These are phyloP conservation scores for Aspergillus brasiliensis DNA, from an alignment of 2,329 filamentous ascomycete genomes.

Conservation along the genomic window DNA sequence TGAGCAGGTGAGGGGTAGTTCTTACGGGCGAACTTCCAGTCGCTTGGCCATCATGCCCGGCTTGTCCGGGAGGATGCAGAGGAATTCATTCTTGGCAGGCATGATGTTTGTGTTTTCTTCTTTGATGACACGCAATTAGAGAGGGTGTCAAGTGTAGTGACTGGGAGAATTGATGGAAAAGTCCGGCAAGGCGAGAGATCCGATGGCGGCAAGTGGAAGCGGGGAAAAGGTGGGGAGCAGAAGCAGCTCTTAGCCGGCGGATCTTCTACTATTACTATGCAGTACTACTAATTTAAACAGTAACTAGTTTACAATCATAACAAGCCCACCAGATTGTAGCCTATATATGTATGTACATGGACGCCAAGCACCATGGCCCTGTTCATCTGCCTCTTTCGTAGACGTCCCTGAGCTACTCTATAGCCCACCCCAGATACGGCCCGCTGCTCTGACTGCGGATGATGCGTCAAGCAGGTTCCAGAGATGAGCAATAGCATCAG, in stretches of 20 bases:
- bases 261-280: not conserved
- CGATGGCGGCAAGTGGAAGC: slow-evolving; percentile 2
- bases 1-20: not conserved
- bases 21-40: slow-evolving; percentile 50
- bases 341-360: slow-evolving; percentile 24
- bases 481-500: not conserved
- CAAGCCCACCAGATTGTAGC: slow-evolving; percentile 18
- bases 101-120: not conserved
- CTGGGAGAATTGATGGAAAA: not conserved
- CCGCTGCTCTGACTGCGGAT: slow-evolving; percentile 1
- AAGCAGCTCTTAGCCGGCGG: not conserved
- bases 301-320: slow-evolving; percentile 2
- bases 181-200: not conserved
- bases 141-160: not conserved
- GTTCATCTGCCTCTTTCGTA: not conserved
- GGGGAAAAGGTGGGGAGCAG: slow-evolving; percentile 3
- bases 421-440: not conserved
- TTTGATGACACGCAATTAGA: not conserved
- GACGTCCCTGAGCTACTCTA: not conserved
- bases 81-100: slow-evolving; percentile 61
- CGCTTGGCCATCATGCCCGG: slow-evolving; percentile 62
- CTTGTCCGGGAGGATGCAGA: slow-evolving; percentile 70
- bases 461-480: not conserved
- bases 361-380: slow-evolving; percentile 11
- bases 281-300: too few species aligned